A percentile compares a stretch with the other conserved stretches of the same genome.
Conservation (phyloP, 2,329 filamentous ascomycete species). For the Calonectria montana region DNA sequence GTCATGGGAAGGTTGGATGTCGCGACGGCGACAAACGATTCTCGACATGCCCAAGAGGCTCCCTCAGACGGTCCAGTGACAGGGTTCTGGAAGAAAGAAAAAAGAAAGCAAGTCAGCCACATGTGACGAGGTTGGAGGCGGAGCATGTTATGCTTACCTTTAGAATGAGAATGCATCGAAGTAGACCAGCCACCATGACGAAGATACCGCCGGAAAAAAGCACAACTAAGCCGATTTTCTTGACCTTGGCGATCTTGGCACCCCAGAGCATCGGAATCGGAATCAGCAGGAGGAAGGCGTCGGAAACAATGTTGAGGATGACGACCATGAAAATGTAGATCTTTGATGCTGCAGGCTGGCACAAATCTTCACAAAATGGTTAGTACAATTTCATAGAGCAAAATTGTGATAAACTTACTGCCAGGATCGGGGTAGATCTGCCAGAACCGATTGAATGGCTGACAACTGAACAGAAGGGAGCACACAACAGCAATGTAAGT, state of each 20-base stretch:
- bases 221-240: slow-evolving; percentile 63
- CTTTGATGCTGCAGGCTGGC: slow-evolving; percentile 54
- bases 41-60: slow-evolving; percentile 51
- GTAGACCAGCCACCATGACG: slow-evolving; percentile 50
- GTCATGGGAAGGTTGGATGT: slow-evolving; percentile 52
- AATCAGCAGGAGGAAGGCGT: slow-evolving; percentile 54
- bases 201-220: slow-evolving; percentile 59
- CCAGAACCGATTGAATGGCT: slow-evolving; percentile 52
- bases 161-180: slow-evolving; percentile 51
- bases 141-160: slow-evolving; percentile 32
- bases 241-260: slow-evolving; percentile 58
- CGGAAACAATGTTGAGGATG: slow-evolving; percentile 52
- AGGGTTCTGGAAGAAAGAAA: slow-evolving; percentile 44
- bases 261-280: slow-evolving; percentile 64
- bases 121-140: background rate
- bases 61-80: slow-evolving; percentile 47
- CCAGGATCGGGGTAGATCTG: slow-evolving; percentile 56
- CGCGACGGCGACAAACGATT: slow-evolving; percentile 54
- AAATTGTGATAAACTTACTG: slow-evolving; percentile 45
- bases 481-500: slow-evolving; percentile 49
- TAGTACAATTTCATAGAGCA: slow-evolving; percentile 43
- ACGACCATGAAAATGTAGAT: slow-evolving; percentile 52
- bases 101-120: background rate
- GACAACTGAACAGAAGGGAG: slow-evolving; percentile 50
- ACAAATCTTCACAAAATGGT: slow-evolving; percentile 52